phyloP scores from a whole-genome alignment of 192 early-diverging fungal species.

The Umbelopsis sp. region DNA sequence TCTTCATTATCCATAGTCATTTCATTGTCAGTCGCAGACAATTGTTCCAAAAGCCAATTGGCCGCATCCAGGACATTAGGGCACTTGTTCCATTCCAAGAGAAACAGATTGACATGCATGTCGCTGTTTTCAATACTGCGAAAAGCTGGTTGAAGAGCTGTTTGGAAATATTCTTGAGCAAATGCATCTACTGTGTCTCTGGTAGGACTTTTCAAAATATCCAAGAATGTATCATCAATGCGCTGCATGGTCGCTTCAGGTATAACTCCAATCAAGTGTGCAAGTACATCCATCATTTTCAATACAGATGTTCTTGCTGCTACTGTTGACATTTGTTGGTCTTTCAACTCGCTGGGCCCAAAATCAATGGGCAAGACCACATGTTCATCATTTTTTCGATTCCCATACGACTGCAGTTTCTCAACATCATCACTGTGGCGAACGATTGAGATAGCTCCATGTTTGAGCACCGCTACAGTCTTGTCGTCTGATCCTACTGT shows the following conservation, averaged over 20 bases:
- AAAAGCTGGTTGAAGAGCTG: slow-evolving; percentile 4
- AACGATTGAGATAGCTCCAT: background rate
- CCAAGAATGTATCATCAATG: slow-evolving; percentile 18
- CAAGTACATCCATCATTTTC: slow-evolving; percentile 10
- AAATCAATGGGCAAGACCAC: background rate
- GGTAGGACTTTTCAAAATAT: slow-evolving; percentile 16
- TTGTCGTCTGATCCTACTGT: background rate
- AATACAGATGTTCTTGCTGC: background rate
- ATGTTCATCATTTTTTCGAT: background rate
- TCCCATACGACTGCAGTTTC: background rate
- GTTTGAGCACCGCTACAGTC: background rate
- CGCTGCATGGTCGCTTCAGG: background rate
- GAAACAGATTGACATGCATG: background rate
- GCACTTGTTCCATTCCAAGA: slow-evolving; percentile 7
- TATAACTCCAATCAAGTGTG: background rate
- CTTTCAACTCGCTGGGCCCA: background rate
- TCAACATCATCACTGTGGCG: background rate
- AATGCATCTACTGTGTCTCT: slow-evolving; percentile 10
- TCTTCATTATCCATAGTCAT: slow-evolving; percentile 1
- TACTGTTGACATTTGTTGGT: background rate
- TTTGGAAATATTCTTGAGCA: slow-evolving; percentile 17
- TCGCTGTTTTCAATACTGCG: background rate
- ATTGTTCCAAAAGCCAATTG: slow-evolving; percentile 7
- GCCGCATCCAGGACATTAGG: slow-evolving; percentile 14
- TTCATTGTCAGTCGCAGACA: background rate